phyloP scores from a whole-genome alignment of 108 stramenopile genomes.

The Tribonema minus region DNA sequence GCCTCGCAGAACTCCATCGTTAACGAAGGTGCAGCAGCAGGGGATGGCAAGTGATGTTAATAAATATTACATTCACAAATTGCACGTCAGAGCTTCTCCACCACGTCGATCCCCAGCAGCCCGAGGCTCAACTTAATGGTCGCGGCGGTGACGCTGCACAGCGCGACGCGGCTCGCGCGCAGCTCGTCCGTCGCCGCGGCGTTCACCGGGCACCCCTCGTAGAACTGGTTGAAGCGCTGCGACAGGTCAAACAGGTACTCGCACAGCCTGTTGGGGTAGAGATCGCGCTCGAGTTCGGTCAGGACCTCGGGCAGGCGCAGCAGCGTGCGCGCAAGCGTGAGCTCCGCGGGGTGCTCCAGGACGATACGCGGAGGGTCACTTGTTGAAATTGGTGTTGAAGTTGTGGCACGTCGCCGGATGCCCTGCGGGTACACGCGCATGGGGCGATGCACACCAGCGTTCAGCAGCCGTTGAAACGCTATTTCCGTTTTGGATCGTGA shows the following conservation, averaged over 20 bases:
- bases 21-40: no score
- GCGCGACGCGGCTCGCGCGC: slow-evolving; percentile 36
- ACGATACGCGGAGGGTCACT: no score
- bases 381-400: no score
- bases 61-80: no score
- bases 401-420: no score
- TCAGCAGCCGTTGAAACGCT: no score
- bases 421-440: no score
- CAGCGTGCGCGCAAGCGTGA: slow-evolving; percentile 36
- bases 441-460: no score
- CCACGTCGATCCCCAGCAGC: slow-evolving; percentile 47
- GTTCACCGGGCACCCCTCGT: slow-evolving; percentile 53
- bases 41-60: no score
- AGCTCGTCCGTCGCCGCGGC: slow-evolving; percentile 34
- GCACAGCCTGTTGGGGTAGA: slow-evolving; percentile 52
- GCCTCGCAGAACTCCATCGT: no score
- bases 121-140: slow-evolving; percentile 41
- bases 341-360: slow-evolving; percentile 46
- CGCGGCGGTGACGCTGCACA: slow-evolving; percentile 43
- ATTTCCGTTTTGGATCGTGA: no score
- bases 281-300: slow-evolving; percentile 39
- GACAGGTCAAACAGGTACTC: slow-evolving; percentile 56
- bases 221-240: slow-evolving; percentile 54
- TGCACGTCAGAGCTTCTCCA: slow-evolving; percentile 41
- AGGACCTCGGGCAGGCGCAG: slow-evolving; percentile 47